These are phyloP conservation scores for Parasitella parasitica DNA, from an alignment of 371 early-diverging fungal genomes.

Conservation along the genomic window DNA sequence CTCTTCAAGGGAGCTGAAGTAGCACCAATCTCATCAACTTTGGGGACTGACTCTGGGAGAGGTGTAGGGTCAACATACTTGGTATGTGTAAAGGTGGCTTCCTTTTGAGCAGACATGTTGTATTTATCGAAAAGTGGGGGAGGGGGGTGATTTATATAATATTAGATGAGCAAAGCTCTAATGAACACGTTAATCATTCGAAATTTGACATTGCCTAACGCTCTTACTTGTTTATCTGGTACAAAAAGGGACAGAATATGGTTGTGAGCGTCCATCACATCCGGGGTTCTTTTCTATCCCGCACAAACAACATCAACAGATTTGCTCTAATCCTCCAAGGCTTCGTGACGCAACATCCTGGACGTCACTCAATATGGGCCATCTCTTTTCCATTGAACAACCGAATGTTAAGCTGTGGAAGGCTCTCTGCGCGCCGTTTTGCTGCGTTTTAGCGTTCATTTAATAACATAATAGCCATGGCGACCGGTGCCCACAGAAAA, in stretches of 20 bases:
- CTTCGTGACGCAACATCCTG: background rate
- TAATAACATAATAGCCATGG: background rate
- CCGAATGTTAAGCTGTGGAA: background rate
- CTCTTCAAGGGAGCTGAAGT: constrained; percentile 94
- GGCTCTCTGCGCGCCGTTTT: background rate
- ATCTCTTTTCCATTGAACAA: background rate
- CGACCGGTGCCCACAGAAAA: background rate
- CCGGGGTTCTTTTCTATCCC: constrained; percentile 2
- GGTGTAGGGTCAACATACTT: constrained; percentile 77
- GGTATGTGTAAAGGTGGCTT: constrained; percentile 35
- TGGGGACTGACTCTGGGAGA: constrained; percentile 64
- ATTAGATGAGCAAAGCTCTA: background rate
- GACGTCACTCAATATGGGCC: background rate
- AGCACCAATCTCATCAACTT: constrained; percentile 87
- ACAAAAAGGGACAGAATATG: background rate
- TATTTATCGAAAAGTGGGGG: constrained; percentile 4
- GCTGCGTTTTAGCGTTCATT: background rate
- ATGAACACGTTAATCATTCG: background rate
- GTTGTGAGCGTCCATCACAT: background rate
- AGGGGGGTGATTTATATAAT: constrained; percentile 1
- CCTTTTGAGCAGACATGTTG: constrained; percentile 37
- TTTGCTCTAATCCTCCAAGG: background rate
- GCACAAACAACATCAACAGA: background rate
- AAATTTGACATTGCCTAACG: background rate
- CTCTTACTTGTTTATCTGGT: constrained; percentile 8